Percentiles rank a stretch among this genome's conserved stretches.
Evolutionary conservation across 345 rosid species (phyloP).

Genomic region (Turnera subulata): DNA sequence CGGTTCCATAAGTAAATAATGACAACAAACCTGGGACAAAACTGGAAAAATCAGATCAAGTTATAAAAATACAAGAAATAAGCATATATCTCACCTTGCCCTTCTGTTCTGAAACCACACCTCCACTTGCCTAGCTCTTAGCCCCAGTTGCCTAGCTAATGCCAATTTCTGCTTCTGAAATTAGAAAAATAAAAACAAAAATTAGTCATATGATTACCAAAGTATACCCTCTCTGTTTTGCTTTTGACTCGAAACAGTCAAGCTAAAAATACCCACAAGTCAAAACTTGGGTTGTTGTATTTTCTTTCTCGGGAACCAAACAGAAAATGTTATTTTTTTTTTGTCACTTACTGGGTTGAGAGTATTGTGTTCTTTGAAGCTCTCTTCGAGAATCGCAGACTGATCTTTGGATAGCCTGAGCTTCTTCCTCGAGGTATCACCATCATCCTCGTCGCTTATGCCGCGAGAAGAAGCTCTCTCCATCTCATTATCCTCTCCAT

Average conservation of each 20-base stretch:
- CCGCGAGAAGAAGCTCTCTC: slow-evolving; percentile 74
- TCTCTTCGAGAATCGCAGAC: slow-evolving; percentile 89
- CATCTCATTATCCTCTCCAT: slow-evolving; percentile 55
- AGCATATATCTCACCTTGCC: slow-evolving; percentile 28
- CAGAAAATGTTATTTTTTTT: not conserved
- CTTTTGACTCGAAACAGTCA: not conserved
- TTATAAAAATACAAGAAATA: slow-evolving; percentile 1
- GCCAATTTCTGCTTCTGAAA: slow-evolving; percentile 88
- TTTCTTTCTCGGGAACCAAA: not conserved
- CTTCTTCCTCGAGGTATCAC: slow-evolving; percentile 86
- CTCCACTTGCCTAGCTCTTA: slow-evolving; percentile 31
- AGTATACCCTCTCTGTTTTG: not conserved
- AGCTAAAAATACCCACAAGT: too few relatives aligned
- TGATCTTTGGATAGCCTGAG: slow-evolving; percentile 92
- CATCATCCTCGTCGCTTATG: slow-evolving; percentile 86
- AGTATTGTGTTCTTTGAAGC: slow-evolving; percentile 89
- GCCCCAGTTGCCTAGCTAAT: slow-evolving; percentile 49
- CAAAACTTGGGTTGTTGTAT: not conserved
- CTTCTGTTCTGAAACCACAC: slow-evolving; percentile 40
- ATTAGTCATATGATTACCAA: slow-evolving; percentile 11
- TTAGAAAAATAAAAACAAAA: not conserved
- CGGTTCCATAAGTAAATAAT: slow-evolving; percentile 1
- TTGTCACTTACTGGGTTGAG: slow-evolving; percentile 75
- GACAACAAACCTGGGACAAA: not conserved
- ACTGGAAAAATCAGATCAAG: not conserved